phyloP scores from a whole-genome alignment of 2,329 filamentous ascomycete species.

The Aspergillus fischeri region DNA sequence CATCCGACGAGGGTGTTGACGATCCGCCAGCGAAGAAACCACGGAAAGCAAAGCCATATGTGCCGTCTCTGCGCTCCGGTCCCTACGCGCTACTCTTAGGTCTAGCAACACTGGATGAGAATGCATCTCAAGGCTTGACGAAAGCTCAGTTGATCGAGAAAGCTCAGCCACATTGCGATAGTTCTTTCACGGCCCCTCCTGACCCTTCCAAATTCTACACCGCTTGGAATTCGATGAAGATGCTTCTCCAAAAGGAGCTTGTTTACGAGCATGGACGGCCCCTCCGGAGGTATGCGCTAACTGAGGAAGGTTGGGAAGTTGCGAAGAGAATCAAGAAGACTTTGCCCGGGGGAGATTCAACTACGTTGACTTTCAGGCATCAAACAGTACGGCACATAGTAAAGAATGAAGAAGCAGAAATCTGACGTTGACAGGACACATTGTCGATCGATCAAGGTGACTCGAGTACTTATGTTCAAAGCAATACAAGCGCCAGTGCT shows the following conservation, averaged over 20 bases:
- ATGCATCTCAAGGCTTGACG: constrained; percentile 55
- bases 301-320: constrained; percentile 74
- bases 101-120: constrained; percentile 57
- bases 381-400: constrained; percentile 8
- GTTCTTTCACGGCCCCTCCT: constrained; percentile 65
- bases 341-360: constrained; percentile 20
- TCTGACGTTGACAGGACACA: constrained; percentile 5
- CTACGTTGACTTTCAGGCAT: constrained; percentile 12
- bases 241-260: constrained; percentile 66
- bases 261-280: constrained; percentile 69
- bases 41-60: constrained; percentile 59
- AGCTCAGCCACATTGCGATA: constrained; percentile 68
- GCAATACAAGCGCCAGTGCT: background rate
- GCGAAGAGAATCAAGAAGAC: constrained; percentile 61
- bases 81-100: constrained; percentile 68
- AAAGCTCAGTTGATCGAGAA: constrained; percentile 65
- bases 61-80: constrained; percentile 68
- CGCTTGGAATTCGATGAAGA: constrained; percentile 81
- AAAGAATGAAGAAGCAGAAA: background rate
- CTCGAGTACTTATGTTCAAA: background rate
- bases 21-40: constrained; percentile 52
- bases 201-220: constrained; percentile 70
- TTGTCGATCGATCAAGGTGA: background rate
- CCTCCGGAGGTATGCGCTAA: constrained; percentile 63
- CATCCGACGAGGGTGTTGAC: constrained; percentile 27